A percentile compares a stretch with the other conserved stretches of the same genome.
Evolutionary conservation across 805 yeast genomes (phyloP).

Genomic region (Starmerella gropengiesseri): DNA sequence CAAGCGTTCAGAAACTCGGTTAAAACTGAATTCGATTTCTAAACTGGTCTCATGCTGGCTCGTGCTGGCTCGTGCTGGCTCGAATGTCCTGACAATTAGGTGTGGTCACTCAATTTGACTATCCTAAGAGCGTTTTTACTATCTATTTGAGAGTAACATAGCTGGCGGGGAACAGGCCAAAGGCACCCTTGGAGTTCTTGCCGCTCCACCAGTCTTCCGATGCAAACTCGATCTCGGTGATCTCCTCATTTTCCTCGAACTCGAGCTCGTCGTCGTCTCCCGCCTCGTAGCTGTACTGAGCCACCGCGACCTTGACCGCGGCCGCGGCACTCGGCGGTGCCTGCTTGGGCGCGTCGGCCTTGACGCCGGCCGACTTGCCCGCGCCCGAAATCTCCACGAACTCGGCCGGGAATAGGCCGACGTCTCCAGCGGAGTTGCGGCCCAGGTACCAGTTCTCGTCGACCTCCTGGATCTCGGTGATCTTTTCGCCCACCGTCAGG

Average conservation of each 20-base stretch:
- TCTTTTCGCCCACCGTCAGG: constrained; percentile 54
- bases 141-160: constrained; percentile 41
- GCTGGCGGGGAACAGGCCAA: constrained; percentile 84
- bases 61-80: no score
- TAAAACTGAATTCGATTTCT: no score
- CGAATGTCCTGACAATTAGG: no score
- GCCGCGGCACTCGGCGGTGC: constrained; percentile 17
- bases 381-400: constrained; percentile 44
- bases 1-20: no score
- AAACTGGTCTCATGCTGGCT: no score
- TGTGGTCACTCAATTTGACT: no score
- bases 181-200: constrained; percentile 53
- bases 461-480: constrained; percentile 54
- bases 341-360: not conserved
- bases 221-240: constrained; percentile 72
- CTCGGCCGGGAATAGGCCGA: constrained; percentile 84
- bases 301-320: constrained; percentile 43
- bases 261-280: constrained; percentile 84
- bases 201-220: constrained; percentile 99
- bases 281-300: constrained; percentile 74
- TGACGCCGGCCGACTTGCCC: constrained; percentile 18
- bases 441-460: constrained; percentile 93
- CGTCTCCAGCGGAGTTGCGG: constrained; percentile 55
- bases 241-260: constrained; percentile 73
- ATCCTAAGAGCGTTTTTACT: not conserved